Evolutionary conservation across 1,284 basidiomycete genomes (phyloP), one percentile per base, ranked within the genome.

Genomic region (Leucoagaricus sp.): DNA sequence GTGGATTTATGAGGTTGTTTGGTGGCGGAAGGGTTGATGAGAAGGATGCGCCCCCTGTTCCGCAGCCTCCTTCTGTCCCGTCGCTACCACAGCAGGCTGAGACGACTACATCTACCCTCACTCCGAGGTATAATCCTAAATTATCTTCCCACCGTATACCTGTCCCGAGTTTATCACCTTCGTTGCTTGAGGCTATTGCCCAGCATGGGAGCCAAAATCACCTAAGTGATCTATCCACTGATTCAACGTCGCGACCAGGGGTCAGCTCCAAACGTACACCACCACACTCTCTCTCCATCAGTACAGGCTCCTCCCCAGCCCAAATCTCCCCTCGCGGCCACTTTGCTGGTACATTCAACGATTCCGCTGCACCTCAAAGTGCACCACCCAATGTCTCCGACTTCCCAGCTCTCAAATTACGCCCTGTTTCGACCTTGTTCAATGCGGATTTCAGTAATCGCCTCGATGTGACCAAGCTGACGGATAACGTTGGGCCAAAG

Each of bases 1-100:
- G 89, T 63, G 90, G 89, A 1, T 88, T 93, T 67, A 84, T 93
- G 86, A 78, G 87, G 55, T 70, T 93, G 12, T 91, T 93, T 69
- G 34, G 55, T 7, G 84, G 86, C 65, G 77, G 65, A 19, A 65
- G 77, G 26, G 82, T 79, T 62, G 78, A 70, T 60, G 81, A 78
- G 49, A 79, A 70, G 65, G 84, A 75, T 59, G 21, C 41, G 15
- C 7, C 41, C 6, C 41, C 19, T 23, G 19, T 41, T 41, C 40
- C 41, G 17, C 33, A 15, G 7, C 48, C 48, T 31, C 48, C 48
- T 21, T 84, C 87, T 13, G 76, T 86, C 3, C 85, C 85, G 25
- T 33, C 50, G 33, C 29, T 23, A 21, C 49, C 49, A 21, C 55
- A 25, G 64, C 76, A 9, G 62, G 23, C 23, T 1, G 29, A 31